Conservation (phyloP, 2,329 filamentous ascomycete species). For the Fusarium nematophilum region DNA sequence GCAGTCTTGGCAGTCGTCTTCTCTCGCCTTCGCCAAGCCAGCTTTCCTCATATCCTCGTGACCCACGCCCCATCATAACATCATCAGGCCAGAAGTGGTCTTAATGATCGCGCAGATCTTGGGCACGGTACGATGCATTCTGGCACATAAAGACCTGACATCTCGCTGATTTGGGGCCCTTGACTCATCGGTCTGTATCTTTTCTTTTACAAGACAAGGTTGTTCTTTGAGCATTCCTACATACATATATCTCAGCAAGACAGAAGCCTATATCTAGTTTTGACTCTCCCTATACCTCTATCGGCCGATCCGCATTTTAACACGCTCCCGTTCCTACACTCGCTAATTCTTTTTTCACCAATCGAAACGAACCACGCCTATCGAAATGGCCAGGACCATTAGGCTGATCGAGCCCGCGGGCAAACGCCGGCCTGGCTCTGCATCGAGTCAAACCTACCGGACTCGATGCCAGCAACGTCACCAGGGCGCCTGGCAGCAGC, state of each 20-base stretch:
- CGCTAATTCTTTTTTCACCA: not conserved
- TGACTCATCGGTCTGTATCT: not conserved
- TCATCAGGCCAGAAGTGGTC: slow-evolving; percentile 12
- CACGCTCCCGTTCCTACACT: not conserved
- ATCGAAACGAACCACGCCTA: not conserved
- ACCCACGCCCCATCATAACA: not conserved
- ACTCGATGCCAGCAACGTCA: not conserved
- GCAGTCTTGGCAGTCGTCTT: too few species aligned
- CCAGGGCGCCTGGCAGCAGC: not conserved
- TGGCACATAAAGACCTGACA: too few species aligned
- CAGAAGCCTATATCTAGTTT: not conserved
- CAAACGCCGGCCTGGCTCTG: not conserved
- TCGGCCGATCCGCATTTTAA: not conserved
- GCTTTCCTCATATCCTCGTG: not conserved
- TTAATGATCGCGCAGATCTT: slow-evolving; percentile 14
- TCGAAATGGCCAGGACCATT: slow-evolving; percentile 10
- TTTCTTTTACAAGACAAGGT: not conserved
- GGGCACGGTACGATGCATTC: not conserved
- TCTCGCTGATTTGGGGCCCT: not conserved
- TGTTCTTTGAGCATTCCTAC: not conserved
- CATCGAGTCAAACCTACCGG: not conserved
- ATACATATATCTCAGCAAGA: too few species aligned
- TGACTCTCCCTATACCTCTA: not conserved
- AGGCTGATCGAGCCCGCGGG: not conserved
- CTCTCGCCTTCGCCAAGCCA: too few species aligned